Evolutionary conservation across 441 rosid species (phyloP), one percentile per base, ranked within the genome.

Genomic region (Theobroma grandiflorum): DNA sequence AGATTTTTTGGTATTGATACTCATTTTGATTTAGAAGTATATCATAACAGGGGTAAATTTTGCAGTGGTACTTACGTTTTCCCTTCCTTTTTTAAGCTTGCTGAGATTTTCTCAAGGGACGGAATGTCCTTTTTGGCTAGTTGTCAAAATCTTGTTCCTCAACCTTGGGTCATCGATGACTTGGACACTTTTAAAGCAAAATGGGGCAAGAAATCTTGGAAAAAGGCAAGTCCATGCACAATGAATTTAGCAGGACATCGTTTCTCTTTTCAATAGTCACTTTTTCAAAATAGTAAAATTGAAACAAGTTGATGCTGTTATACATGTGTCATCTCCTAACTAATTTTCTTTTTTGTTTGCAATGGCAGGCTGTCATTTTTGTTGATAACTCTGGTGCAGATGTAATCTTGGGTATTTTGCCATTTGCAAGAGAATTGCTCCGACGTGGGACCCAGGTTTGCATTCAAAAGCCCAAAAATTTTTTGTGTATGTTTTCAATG

Each of bases 311-410:
- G 49, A 52, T 64, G 26, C 78, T 71, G 3, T 67, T 59, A 1
- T 76, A 42, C 43, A 22, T 68, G 18, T 58, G 47, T 65, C 49
- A 47, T 65, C 49, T 78, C 43, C 85, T 81, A 74, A 86, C 72
- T 50, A 37, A 74, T 64, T 76, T 74, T 37, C 1, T 16, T 55
- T 64, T 78, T 80, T 75, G 33, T 79, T 84, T 70, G 22, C 74
- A 83, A 53, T 82, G 78, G 58, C 93, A 97, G 99, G 98, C 92
- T 71, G 86, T 94, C 86, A 91, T 97, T 82, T 97, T 93, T 87
- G 99, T 95, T 86, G 99, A 95, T 82, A 94, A 97, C 88, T 93
- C 99, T 83, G 99, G 99, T 79, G 99, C 99, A 49, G 99, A 97
- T 89, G 90, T 97, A 76, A 89, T 97, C 79, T 87, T 95, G 90